Percentiles rank a stretch among this genome's conserved stretches.
These are phyloP conservation scores for Mortierella sp. DNA, from an alignment of 371 early-diverging fungal species.

Conservation along the genomic window DNA sequence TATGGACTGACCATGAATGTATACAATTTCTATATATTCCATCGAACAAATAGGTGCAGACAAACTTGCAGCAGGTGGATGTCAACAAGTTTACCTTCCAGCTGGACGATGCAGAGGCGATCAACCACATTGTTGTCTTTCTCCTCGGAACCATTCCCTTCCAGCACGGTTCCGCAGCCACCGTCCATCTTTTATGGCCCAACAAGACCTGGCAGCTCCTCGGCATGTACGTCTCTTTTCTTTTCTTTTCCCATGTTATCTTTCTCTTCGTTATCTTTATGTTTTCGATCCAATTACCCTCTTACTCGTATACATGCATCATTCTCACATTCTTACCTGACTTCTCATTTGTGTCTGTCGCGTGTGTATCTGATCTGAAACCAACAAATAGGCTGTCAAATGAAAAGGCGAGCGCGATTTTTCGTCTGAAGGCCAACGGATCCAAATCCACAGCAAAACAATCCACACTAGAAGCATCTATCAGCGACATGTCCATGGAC, in stretches of 20 bases:
- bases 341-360: conserved; percentile 16
- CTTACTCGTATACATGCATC: too few relatives aligned
- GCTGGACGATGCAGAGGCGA: conserved; percentile 80
- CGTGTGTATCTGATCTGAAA: neutral
- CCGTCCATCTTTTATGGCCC: conserved; percentile 93
- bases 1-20: neutral
- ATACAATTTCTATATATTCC: neutral
- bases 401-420: conserved; percentile 92
- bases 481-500: conserved; percentile 53
- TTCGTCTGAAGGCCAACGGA: conserved; percentile 64
- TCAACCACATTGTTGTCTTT: conserved; percentile 96
- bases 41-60: conserved; percentile 79
- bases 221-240: conserved; percentile 70
- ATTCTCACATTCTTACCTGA: conserved; percentile 12
- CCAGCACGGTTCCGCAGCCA: conserved; percentile 86
- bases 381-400: conserved; percentile 73
- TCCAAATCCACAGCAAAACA: neutral
- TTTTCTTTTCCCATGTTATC: neutral
- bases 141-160: conserved; percentile 89
- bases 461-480: neutral
- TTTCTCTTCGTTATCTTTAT: neutral
- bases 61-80: conserved; percentile 90
- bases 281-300: too few relatives aligned
- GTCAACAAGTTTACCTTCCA: conserved; percentile 87
- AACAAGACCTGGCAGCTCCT: conserved; percentile 89